Conservation (phyloP, 768 basidiomycete species). For the Lactarius pseudohatsudake region DNA sequence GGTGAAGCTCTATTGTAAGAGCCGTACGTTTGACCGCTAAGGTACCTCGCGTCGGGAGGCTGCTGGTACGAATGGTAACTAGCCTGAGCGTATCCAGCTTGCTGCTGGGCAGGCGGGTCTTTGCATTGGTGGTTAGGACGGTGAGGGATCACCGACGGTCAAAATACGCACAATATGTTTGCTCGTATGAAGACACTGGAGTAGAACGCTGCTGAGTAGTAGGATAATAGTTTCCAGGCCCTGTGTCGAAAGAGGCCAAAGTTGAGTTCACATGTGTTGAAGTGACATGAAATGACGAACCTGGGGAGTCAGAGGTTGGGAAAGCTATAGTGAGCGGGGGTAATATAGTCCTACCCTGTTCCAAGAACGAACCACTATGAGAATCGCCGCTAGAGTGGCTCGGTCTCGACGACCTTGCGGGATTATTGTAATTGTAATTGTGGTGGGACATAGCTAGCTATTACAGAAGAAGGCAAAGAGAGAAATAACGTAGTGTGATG, state of each 20-base stretch:
- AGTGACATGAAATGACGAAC: slow-evolving; percentile 26
- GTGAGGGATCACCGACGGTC: slow-evolving; percentile 3
- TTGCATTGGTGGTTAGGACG: slow-evolving; percentile 10
- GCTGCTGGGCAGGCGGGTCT: slow-evolving; percentile 16
- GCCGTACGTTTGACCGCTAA: neutral
- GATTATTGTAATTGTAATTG: slow-evolving; percentile 28
- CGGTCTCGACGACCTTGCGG: slow-evolving; percentile 20
- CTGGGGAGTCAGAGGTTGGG: slow-evolving; percentile 27
- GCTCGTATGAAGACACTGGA: slow-evolving; percentile 17
- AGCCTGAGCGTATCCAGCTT: slow-evolving; percentile 8
- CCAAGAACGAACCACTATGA: slow-evolving; percentile 28
- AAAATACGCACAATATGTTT: slow-evolving; percentile 16
- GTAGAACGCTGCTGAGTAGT: slow-evolving; percentile 21
- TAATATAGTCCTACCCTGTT: slow-evolving; percentile 30
- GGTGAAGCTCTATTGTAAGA: slow-evolving; percentile 23
- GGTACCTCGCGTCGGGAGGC: slow-evolving; percentile 16
- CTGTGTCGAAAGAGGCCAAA: slow-evolving; percentile 17
- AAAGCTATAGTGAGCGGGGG: slow-evolving; percentile 29
- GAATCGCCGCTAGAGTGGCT: slow-evolving; percentile 22
- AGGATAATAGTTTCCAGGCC: slow-evolving; percentile 14
- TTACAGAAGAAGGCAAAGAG: slow-evolving; percentile 29
- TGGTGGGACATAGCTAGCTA: slow-evolving; percentile 29
- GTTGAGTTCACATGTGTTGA: slow-evolving; percentile 25
- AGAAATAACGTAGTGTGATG: slow-evolving; percentile 26
- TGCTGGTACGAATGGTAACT: slow-evolving; percentile 12